Base-by-base conservation (phyloP, 2,329 filamentous ascomycete genomes). In the Arthroderma sp. region DNA sequence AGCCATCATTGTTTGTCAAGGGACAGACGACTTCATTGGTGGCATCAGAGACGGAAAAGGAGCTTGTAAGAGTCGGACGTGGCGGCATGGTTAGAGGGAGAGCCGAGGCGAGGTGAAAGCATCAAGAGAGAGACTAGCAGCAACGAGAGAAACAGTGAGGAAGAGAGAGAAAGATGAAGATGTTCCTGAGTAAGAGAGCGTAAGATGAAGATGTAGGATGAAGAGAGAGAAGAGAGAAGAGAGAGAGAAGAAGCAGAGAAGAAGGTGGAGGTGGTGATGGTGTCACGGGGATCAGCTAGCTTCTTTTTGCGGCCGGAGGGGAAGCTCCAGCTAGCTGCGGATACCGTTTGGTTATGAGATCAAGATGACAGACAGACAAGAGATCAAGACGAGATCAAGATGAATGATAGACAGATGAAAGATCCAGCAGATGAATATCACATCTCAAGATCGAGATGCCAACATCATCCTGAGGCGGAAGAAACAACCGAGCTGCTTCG, bases 1-100 rank as follows among this genome's bases (percentile, higher is more conserved):
- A 94, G 64, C 86, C 86, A 78, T 98, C 91, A 62, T 94, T 88
- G 64, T 95, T 95, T 61, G 80, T 81, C 66, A 98, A 73, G 55
- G 91, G 91, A 69, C 91, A 98, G 60, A 95, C 85, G 62, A 98
- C 91, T 69, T 96, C 89, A 66, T 93, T 93, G 66, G 85, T 89
- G 65, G 83, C 77, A 72, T 94, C 86, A 40, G 85, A 85, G 58
- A 94, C 84, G 54, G 86, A 88, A 66, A 94, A 94, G 53, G 86
- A 91, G 61, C 84, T 86, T 51, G 85, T 91, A 61, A 94, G 74
- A 54, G 85, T 82, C 58, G 83, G 78, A 75, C 86, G 80, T 61
- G 86, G 86, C 69, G 88, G 87, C 88, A 94, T 94, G 53, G 48
- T 47, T 32, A 38, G 38, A 44, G 29, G 34, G 39, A 41, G 30